Percentiles rank a stretch among this genome's conserved stretches.
These are phyloP conservation scores for Podaxis carcinomalis DNA, from an alignment of 768 basidiomycete species.

Conservation along the genomic window DNA sequence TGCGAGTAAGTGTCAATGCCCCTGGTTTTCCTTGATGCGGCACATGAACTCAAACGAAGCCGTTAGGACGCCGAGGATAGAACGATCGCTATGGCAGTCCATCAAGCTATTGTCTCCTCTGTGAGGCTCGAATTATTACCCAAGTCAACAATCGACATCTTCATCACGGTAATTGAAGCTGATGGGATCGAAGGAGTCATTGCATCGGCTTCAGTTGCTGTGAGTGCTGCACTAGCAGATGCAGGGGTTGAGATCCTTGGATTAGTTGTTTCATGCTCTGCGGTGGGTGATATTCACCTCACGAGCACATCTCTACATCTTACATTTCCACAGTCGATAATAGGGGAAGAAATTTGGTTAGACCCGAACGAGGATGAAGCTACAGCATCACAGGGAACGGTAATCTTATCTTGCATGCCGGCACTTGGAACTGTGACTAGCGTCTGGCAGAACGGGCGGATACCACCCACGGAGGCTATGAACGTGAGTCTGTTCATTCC, in stretches of 20 bases:
- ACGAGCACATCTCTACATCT: background rate
- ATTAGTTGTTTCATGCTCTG: conserved; percentile 79
- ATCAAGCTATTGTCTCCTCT: conserved; percentile 81
- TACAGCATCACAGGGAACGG: conserved; percentile 48
- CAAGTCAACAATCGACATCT: conserved; percentile 91
- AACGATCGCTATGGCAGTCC: conserved; percentile 75
- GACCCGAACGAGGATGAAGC: conserved; percentile 80
- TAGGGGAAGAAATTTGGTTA: conserved; percentile 60
- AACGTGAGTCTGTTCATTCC: conserved; percentile 39
- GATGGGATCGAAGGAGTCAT: conserved; percentile 88
- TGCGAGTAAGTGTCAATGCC: conserved; percentile 58
- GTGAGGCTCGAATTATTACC: conserved; percentile 88
- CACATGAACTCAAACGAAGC: conserved; percentile 15
- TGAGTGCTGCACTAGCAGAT: conserved; percentile 86
- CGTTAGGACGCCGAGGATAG: conserved; percentile 91
- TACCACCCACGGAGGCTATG: conserved; percentile 48
- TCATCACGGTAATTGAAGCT: conserved; percentile 85
- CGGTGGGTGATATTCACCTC: conserved; percentile 40
- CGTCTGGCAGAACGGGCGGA: conserved; percentile 79
- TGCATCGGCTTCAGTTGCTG: conserved; percentile 82
- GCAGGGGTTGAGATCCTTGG: conserved; percentile 92
- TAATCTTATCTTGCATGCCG: conserved; percentile 85
- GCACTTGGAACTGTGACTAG: conserved; percentile 81
- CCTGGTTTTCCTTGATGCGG: conserved; percentile 1
- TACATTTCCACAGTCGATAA: conserved; percentile 42